Percentiles rank a stretch among this genome's conserved stretches.
These are phyloP conservation scores for Oxyria digyna DNA, from an alignment of 148 eudicot genomes.

Conservation along the genomic window DNA sequence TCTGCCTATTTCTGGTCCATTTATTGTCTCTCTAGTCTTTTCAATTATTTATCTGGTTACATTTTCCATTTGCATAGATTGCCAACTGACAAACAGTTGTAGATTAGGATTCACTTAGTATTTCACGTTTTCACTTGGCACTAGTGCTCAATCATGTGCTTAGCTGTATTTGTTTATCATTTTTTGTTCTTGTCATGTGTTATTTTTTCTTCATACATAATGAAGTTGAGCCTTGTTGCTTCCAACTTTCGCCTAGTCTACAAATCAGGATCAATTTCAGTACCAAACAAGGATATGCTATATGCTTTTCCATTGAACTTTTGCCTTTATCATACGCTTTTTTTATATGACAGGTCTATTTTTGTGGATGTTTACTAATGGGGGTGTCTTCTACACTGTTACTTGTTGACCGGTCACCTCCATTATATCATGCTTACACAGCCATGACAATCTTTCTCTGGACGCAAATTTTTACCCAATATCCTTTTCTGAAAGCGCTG, in stretches of 20 bases:
- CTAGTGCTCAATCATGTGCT: neutral
- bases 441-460: slow-evolving; percentile 92
- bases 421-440: slow-evolving; percentile 75
- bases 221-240: neutral
- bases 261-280: neutral
- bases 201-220: neutral
- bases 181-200: neutral
- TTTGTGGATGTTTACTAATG: slow-evolving; percentile 52
- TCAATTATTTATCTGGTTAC: neutral
- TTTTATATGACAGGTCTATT: slow-evolving; percentile 27
- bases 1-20: neutral
- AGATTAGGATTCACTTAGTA: neutral
- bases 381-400: slow-evolving; percentile 39
- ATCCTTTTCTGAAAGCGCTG: slow-evolving; percentile 51
- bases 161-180: neutral
- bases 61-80: neutral
- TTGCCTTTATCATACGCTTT: neutral
- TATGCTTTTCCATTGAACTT: neutral
- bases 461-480: slow-evolving; percentile 66
- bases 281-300: neutral
- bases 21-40: neutral
- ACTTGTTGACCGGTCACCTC: slow-evolving; percentile 73
- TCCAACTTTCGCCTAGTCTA: neutral
- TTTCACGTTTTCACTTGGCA: neutral
- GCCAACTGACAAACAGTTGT: neutral